Percentiles rank a stretch among this genome's conserved stretches.
phyloP scores from a whole-genome alignment of 306 rosid genomes.

The Coriaria nepalensis region DNA sequence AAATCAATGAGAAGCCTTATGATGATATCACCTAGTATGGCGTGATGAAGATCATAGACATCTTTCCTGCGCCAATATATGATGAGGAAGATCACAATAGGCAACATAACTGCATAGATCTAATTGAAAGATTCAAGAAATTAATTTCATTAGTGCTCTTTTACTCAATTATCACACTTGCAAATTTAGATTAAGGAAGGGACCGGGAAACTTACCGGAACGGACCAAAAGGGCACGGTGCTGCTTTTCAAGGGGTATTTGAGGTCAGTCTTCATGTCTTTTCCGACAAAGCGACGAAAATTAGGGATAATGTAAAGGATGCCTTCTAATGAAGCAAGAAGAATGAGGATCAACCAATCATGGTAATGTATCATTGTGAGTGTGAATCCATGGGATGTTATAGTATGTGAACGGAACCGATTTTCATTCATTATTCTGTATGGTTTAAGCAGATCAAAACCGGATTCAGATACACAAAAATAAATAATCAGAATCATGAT shows the following conservation, averaged over 20 bases:
- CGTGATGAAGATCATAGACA: slow-evolving; percentile 87
- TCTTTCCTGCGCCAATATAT: slow-evolving; percentile 66
- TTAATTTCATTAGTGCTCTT: slow-evolving; percentile 16
- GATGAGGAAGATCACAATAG: slow-evolving; percentile 44
- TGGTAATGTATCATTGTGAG: slow-evolving; percentile 58
- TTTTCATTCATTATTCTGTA: slow-evolving; percentile 30
- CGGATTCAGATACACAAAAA: too few species aligned
- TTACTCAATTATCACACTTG: background rate
- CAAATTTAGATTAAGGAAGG: background rate
- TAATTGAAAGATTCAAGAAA: slow-evolving; percentile 19
- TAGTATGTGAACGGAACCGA: slow-evolving; percentile 59
- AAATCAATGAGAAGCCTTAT: slow-evolving; percentile 2
- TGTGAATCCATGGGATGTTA: slow-evolving; percentile 60
- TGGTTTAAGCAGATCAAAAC: too few species aligned
- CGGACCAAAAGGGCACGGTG: slow-evolving; percentile 75
- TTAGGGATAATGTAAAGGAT: slow-evolving; percentile 37
- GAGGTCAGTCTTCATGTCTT: slow-evolving; percentile 84
- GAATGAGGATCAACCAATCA: slow-evolving; percentile 74
- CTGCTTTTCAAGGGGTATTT: slow-evolving; percentile 65
- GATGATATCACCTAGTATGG: slow-evolving; percentile 50
- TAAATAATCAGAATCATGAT: too few species aligned
- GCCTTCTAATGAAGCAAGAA: slow-evolving; percentile 38
- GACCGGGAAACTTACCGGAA: slow-evolving; percentile 50
- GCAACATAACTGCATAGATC: slow-evolving; percentile 60
- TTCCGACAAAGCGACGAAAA: slow-evolving; percentile 79